phyloP scores from a whole-genome alignment of 208 protist genomes.

The Trichomonas gallinae region DNA sequence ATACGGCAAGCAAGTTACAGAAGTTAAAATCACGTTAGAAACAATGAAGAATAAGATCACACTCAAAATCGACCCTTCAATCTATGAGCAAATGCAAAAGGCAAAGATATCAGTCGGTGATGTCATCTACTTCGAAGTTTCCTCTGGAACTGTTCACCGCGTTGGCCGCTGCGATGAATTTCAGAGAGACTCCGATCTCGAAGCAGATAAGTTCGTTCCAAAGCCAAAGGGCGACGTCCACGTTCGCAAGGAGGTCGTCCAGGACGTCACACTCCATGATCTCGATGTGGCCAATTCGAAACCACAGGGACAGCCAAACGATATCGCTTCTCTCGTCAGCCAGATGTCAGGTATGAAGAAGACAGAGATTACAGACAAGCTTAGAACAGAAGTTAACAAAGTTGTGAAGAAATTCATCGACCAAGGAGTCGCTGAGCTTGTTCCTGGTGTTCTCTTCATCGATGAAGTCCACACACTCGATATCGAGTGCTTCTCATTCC shows the following conservation, averaged over 20 bases:
- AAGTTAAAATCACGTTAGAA: constrained; percentile 92
- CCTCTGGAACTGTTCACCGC: constrained; percentile 69
- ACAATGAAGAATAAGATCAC: constrained; percentile 91
- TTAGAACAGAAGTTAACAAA: constrained; percentile 98
- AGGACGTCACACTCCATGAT: constrained; percentile 98
- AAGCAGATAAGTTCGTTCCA: constrained; percentile 97
- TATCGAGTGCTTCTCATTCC: constrained; percentile 99
- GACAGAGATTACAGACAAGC: constrained; percentile 99
- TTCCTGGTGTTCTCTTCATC: constrained; percentile 99
- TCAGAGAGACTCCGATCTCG: constrained; percentile 50
- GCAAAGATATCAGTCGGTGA: constrained; percentile 89
- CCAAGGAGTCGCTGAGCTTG: constrained; percentile 96
- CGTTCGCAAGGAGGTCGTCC: constrained; percentile 91
- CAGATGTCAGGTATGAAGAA: constrained; percentile 96
- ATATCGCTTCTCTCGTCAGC: not conserved
- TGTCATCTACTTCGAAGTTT: constrained; percentile 99
- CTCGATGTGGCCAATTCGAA: constrained; percentile 80
- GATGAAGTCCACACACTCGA: constrained; percentile 99
- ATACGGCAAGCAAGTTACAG: constrained; percentile 80
- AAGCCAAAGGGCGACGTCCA: constrained; percentile 99
- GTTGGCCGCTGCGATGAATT: constrained; percentile 56
- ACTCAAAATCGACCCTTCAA: constrained; percentile 92
- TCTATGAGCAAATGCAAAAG: constrained; percentile 95
- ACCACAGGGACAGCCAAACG: constrained; percentile 25
- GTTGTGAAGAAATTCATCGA: constrained; percentile 99